A percentile compares a stretch with the other conserved stretches of the same genome.
phyloP scores from a whole-genome alignment of 148 eudicot genomes.

The Arctostaphylos glauca region DNA sequence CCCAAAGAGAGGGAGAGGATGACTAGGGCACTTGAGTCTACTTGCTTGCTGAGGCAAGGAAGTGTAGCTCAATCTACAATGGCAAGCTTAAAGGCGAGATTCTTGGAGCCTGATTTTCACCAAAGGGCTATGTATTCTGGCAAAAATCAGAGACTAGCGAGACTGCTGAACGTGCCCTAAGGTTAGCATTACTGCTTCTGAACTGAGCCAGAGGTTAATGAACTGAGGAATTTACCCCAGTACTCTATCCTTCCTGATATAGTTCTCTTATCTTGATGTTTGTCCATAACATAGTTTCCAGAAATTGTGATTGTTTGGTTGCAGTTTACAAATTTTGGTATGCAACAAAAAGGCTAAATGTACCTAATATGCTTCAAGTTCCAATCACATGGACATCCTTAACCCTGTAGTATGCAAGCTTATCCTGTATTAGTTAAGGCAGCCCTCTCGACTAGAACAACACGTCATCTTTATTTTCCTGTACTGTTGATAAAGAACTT shows the following conservation, averaged over 20 bases:
- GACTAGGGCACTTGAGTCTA: too few relatives aligned
- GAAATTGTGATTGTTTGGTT: background rate
- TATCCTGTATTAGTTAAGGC: background rate
- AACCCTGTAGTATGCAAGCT: background rate
- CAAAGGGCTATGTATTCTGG: too few relatives aligned
- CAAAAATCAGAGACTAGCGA: too few relatives aligned
- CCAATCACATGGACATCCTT: background rate
- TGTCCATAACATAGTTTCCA: background rate
- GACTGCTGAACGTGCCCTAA: too few relatives aligned
- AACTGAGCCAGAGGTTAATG: background rate
- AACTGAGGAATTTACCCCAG: background rate
- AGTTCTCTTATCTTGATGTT: background rate
- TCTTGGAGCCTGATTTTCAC: too few relatives aligned
- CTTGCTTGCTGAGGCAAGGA: too few relatives aligned
- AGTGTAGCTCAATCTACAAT: too few relatives aligned
- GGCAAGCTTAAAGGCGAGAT: too few relatives aligned
- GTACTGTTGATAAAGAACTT: background rate
- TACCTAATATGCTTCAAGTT: background rate
- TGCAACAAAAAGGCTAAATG: background rate
- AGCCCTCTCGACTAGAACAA: background rate
- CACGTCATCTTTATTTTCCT: background rate
- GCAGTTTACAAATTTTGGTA: background rate
- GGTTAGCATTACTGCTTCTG: background rate
- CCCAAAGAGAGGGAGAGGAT: too few relatives aligned
- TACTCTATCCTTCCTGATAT: background rate